Evolutionary conservation across 2,329 filamentous ascomycete genomes (phyloP).

Genomic region (Thelonectria olida): DNA sequence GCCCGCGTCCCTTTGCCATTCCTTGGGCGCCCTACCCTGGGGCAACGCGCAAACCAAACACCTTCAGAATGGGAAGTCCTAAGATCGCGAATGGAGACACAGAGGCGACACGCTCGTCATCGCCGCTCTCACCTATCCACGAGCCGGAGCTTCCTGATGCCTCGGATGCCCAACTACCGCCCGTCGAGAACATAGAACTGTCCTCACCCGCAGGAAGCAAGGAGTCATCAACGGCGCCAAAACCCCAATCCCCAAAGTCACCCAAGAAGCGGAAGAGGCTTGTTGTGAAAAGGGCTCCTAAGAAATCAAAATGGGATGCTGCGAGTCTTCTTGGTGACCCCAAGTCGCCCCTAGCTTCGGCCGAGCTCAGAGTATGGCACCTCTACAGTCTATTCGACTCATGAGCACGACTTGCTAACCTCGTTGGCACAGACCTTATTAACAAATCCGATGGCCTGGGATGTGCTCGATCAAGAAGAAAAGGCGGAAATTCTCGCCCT

Average conservation of each 20-base stretch:
- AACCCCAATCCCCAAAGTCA: constrained; percentile 9
- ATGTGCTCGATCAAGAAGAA: constrained; percentile 45
- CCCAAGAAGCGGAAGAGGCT: constrained; percentile 37
- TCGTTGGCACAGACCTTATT: constrained; percentile 45
- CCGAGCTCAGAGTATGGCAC: constrained; percentile 48
- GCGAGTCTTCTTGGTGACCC: constrained; percentile 48
- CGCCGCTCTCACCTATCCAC: constrained; percentile 25
- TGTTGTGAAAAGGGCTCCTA: constrained; percentile 32
- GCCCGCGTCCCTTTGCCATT: not conserved
- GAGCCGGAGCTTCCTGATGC: constrained; percentile 11
- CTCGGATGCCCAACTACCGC: not conserved
- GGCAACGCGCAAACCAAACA: not conserved
- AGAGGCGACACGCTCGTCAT: constrained; percentile 11
- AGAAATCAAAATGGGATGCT: constrained; percentile 48
- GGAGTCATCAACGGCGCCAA: not conserved
- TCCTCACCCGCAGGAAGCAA: constrained; percentile 19
- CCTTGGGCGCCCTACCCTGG: not conserved
- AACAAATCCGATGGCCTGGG: constrained; percentile 51
- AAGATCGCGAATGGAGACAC: constrained; percentile 13
- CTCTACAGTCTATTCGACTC: not conserved
- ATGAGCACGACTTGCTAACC: not conserved
- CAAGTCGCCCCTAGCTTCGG: constrained; percentile 50
- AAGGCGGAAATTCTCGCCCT: constrained; percentile 48
- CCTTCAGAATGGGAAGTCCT: not conserved
- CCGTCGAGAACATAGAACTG: constrained; percentile 21